phyloP scores from a whole-genome alignment of 2,329 filamentous ascomycete species.

The Aschersonia sp. region DNA sequence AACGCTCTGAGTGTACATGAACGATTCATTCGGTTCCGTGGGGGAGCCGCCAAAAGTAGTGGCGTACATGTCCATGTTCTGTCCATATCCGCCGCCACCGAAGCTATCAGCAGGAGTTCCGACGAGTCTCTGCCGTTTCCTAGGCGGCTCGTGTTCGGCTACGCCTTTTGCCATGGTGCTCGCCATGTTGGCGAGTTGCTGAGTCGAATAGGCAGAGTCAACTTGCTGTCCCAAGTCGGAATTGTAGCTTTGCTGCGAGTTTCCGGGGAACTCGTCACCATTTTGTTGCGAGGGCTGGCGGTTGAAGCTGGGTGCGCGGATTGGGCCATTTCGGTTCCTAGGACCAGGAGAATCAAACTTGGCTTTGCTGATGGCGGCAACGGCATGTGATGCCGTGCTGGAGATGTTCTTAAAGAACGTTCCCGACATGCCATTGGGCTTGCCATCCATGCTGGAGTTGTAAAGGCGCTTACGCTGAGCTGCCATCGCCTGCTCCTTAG shows the following conservation, averaged over 20 bases:
- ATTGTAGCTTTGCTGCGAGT: constrained; percentile 72
- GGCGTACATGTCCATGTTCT: constrained; percentile 30
- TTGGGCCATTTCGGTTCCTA: constrained; percentile 47
- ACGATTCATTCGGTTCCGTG: constrained; percentile 70
- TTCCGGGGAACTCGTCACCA: constrained; percentile 50
- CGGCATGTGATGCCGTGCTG: constrained; percentile 78
- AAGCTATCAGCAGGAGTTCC: constrained; percentile 44
- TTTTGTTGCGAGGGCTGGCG: constrained; percentile 61
- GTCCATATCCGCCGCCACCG: constrained; percentile 37
- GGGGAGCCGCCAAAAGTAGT: constrained; percentile 52
- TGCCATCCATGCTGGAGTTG: constrained; percentile 50
- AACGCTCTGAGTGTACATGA: constrained; percentile 46
- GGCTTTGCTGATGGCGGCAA: constrained; percentile 93
- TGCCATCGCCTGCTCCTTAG: constrained; percentile 97
- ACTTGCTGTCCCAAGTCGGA: constrained; percentile 62
- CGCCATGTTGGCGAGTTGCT: constrained; percentile 27
- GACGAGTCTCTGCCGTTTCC: constrained; percentile 56
- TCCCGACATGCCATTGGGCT: constrained; percentile 54
- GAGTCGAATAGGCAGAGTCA: constrained; percentile 58
- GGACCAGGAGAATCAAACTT: constrained; percentile 79
- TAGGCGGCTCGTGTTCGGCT: constrained; percentile 58
- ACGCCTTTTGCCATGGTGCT: constrained; percentile 13
- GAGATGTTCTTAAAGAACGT: constrained; percentile 98
- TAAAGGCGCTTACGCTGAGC: constrained; percentile 88
- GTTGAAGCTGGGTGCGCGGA: constrained; percentile 54